phyloP scores from a whole-genome alignment of 2,329 filamentous ascomycete species.

The Fusarium annulatum region DNA sequence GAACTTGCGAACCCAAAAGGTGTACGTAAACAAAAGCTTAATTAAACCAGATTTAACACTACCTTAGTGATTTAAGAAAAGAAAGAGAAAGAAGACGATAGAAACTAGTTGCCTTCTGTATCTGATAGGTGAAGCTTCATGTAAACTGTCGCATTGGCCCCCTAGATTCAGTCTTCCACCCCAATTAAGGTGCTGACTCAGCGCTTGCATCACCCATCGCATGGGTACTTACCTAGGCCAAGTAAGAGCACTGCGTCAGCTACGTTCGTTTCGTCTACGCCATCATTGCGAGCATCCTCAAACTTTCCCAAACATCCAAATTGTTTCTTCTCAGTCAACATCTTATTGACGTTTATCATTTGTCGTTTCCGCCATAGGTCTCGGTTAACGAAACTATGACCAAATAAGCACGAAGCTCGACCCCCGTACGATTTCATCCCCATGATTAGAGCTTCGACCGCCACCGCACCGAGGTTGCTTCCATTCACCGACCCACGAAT shows the following conservation, averaged over 20 bases:
- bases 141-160: not conserved
- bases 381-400: slow-evolving; percentile 26
- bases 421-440: slow-evolving; percentile 32
- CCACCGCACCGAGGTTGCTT: not conserved
- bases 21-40: not conserved
- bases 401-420: slow-evolving; percentile 30
- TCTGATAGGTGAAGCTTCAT: not conserved
- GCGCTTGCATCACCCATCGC: not conserved
- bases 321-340: not conserved
- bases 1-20: not conserved
- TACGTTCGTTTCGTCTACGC: slow-evolving; percentile 10
- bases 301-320: slow-evolving; percentile 19
- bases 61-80: not conserved
- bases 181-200: slow-evolving; percentile 14
- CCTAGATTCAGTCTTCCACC: not conserved
- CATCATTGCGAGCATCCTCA: slow-evolving; percentile 30
- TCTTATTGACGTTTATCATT: not conserved
- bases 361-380: not conserved
- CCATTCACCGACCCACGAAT: not conserved
- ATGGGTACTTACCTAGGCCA: not conserved
- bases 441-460: slow-evolving; percentile 28
- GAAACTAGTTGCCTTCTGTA: not conserved
- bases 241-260: slow-evolving; percentile 39
- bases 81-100: not conserved
- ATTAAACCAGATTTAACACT: not conserved